Percentiles rank a stretch among this genome's conserved stretches.
Evolutionary conservation across 2,329 filamentous ascomycete species (phyloP).

Genomic region (Neofusicoccum cordaticola): DNA sequence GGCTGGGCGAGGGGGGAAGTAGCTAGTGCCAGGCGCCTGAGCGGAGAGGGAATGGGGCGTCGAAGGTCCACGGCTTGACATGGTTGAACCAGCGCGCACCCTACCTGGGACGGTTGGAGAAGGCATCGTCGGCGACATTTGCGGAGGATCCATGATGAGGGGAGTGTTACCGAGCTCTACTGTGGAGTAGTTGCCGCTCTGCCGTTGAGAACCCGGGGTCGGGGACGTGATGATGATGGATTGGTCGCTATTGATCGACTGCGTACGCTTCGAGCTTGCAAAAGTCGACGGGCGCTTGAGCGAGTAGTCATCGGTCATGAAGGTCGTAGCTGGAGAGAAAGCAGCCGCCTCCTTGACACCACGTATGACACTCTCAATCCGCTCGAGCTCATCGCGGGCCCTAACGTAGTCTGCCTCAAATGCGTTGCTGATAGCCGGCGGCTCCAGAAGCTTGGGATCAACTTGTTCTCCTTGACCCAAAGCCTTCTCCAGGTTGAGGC

Average conservation of each 20-base stretch:
- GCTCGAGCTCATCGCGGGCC: constrained; percentile 66
- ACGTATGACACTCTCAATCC: constrained; percentile 69
- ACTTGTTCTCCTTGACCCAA: constrained; percentile 28
- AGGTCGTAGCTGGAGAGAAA: constrained; percentile 51
- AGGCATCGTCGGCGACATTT: constrained; percentile 19
- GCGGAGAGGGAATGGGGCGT: constrained; percentile 37
- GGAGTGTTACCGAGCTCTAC: constrained; percentile 50
- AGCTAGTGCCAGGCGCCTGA: constrained; percentile 27
- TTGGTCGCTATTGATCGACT: constrained; percentile 40
- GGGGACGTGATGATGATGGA: constrained; percentile 23
- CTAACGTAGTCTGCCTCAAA: constrained; percentile 79
- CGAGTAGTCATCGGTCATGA: constrained; percentile 37
- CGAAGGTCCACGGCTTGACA: constrained; percentile 53
- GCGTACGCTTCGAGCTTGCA: constrained; percentile 40
- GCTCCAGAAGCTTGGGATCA: constrained; percentile 58
- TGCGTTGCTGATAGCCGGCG: constrained; percentile 70
- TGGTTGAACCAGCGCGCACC: constrained; percentile 55
- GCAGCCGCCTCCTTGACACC: constrained; percentile 70
- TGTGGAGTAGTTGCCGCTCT: constrained; percentile 16
- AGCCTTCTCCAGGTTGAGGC: constrained; percentile 57
- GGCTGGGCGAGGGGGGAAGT: constrained; percentile 32
- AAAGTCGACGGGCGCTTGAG: constrained; percentile 40
- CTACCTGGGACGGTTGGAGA: constrained; percentile 36
- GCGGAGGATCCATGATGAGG: constrained; percentile 44
- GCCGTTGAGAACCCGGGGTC: background rate